Conservation (phyloP, 805 yeast species). For the Debaryomyces maramus region DNA sequence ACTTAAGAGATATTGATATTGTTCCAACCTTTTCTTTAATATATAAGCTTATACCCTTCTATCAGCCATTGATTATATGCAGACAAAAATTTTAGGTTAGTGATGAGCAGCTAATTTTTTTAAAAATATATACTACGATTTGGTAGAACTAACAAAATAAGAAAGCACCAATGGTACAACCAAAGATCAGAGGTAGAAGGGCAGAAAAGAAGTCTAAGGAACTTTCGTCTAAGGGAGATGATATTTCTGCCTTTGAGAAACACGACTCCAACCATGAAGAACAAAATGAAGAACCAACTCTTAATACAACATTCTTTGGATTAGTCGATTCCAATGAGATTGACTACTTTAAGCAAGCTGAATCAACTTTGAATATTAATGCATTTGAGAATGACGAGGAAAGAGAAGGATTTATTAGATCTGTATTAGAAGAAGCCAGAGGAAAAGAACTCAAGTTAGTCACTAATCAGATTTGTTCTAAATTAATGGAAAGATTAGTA, state of each 20-base stretch:
- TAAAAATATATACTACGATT: slow-evolving; percentile 2
- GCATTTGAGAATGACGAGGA: slow-evolving; percentile 78
- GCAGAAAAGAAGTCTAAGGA: slow-evolving; percentile 30
- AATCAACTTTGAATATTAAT: slow-evolving; percentile 76
- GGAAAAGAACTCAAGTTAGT: slow-evolving; percentile 91
- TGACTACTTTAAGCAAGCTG: slow-evolving; percentile 92
- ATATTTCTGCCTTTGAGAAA: slow-evolving; percentile 1
- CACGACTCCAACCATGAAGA: slow-evolving; percentile 10
- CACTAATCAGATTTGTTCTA: slow-evolving; percentile 93
- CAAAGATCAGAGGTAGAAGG: slow-evolving; percentile 45
- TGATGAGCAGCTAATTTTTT: slow-evolving; percentile 4
- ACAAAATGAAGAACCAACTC: slow-evolving; percentile 7
- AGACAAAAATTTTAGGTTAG: not conserved
- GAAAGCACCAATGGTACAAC: slow-evolving; percentile 13
- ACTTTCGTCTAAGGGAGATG: slow-evolving; percentile 7
- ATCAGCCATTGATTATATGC: no score
- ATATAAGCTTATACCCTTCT: no score
- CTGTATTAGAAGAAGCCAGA: slow-evolving; percentile 79
- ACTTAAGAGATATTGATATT: no score
- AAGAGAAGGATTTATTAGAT: slow-evolving; percentile 63
- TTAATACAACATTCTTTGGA: slow-evolving; percentile 62
- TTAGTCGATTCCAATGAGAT: slow-evolving; percentile 79
- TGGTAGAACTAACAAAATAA: no score
- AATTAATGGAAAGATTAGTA: slow-evolving; percentile 84
- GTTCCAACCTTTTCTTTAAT: no score